These are phyloP conservation scores for Mycena crocata DNA, from an alignment of 768 basidiomycete genomes.

Conservation along the genomic window DNA sequence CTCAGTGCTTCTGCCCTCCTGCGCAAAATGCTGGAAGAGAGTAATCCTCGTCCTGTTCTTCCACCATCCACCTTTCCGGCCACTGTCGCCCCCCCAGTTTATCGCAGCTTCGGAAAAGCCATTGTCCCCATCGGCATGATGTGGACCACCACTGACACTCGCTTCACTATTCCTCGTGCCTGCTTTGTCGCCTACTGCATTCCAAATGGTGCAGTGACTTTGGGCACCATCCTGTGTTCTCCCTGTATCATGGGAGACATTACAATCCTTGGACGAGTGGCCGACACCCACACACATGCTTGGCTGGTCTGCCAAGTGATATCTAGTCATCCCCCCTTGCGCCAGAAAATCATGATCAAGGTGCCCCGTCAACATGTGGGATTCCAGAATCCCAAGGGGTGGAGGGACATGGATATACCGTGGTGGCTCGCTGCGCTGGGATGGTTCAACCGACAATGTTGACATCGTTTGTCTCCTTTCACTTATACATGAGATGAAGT, in stretches of 20 bases:
- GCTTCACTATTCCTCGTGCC: too few relatives aligned
- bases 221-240: too few relatives aligned
- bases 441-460: background rate
- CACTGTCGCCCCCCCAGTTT: too few relatives aligned
- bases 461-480: background rate
- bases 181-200: too few relatives aligned
- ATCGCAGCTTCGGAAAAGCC: too few relatives aligned
- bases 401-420: background rate
- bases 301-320: background rate
- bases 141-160: too few relatives aligned
- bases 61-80: too few relatives aligned
- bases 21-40: background rate
- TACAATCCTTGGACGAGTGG: too few relatives aligned
- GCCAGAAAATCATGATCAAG: background rate
- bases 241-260: too few relatives aligned
- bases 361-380: background rate
- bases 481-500: background rate
- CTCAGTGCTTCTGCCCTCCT: background rate
- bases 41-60: too few relatives aligned
- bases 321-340: background rate
- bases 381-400: background rate
- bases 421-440: background rate
- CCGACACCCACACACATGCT: background rate
- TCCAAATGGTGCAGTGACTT: too few relatives aligned
- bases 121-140: too few relatives aligned